Evolutionary conservation across 805 yeast genomes (phyloP), one percentile per base, ranked within the genome.

Genomic region (Myxozyma nipponensis): DNA sequence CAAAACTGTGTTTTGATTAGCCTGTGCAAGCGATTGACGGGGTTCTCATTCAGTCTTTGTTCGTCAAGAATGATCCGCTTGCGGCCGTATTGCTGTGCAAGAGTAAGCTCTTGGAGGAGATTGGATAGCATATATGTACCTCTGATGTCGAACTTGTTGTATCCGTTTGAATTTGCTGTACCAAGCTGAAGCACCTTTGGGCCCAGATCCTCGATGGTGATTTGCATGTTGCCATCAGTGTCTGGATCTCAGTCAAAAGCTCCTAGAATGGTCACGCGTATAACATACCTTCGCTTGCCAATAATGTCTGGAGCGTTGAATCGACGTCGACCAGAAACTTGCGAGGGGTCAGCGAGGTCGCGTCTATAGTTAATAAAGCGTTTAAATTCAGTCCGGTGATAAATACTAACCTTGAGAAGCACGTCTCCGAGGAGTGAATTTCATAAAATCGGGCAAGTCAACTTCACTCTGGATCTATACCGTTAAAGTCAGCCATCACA

Each of bases 101-200:
- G 81, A 0, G 96, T 87, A 57, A 89, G 73, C 67, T 89, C 97
- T 69, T 89, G 96, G 49, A 89, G 73, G 36, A 90, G 69, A 66
- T 90, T 90, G 0, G 93, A 83, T 43, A 89, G 70, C 90, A 85
- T 85, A 63, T 89, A 89, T 0, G 96, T 89, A 2, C 97, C 97
- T 52, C 95, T 72, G 49, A 89, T 76, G 53, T 83, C 86, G 47
- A 77, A 77, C 59, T 78, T 82, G 35, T 79, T 82, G 69, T 69
- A 86, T 1, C 96, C 97, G 61, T 82, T 79, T 2, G 95, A 87
- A 63, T 86, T 85, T 34, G 83, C 87, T 1, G 97, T 87, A 6
- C 93, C 93, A 13, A 86, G 72, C 59, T 78, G 77, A 52, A 86
- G 70, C n/a, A 83, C 87, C 64, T 86, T 86, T 2, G 95, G 93